These are phyloP conservation scores for Corymbia calophylla DNA, from an alignment of 441 rosid genomes.

Conservation along the genomic window DNA sequence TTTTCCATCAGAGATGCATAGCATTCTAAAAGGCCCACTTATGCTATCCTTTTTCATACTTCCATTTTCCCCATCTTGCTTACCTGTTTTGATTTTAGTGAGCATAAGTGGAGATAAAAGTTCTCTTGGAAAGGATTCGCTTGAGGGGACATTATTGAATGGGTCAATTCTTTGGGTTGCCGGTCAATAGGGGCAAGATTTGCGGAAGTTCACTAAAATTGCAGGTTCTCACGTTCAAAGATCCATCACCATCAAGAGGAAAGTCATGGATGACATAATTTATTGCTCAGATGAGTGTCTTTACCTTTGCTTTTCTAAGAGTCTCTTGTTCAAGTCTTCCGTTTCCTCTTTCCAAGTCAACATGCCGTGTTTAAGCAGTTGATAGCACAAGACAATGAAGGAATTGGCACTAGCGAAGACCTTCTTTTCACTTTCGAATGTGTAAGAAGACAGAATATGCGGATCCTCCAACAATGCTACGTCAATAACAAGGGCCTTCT, in stretches of 20 bases:
- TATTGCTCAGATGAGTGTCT: not conserved
- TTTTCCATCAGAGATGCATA: not conserved
- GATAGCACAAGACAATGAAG: not conserved
- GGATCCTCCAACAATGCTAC: not conserved
- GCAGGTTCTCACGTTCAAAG: not conserved
- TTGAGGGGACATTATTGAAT: rapidly evolving
- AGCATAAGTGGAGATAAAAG: not conserved
- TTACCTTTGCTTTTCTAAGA: not conserved
- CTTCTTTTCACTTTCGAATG: not conserved
- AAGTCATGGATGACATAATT: not conserved
- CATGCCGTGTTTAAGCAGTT: not conserved
- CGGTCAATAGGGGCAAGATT: not conserved
- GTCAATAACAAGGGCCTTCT: not conserved
- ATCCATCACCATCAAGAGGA: not conserved
- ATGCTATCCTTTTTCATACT: rapidly evolving
- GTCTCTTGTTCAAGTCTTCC: not conserved
- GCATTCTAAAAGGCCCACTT: not conserved
- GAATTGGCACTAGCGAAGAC: not conserved
- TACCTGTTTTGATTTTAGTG: not conserved
- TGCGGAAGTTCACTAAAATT: not conserved
- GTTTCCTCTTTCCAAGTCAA: not conserved
- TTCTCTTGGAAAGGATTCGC: not conserved
- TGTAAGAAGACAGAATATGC: not conserved
- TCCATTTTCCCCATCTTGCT: not conserved
- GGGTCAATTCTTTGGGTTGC: not conserved